phyloP scores from a whole-genome alignment of 2,329 filamentous ascomycete species.

The Fonsecaea pedrosoi region DNA sequence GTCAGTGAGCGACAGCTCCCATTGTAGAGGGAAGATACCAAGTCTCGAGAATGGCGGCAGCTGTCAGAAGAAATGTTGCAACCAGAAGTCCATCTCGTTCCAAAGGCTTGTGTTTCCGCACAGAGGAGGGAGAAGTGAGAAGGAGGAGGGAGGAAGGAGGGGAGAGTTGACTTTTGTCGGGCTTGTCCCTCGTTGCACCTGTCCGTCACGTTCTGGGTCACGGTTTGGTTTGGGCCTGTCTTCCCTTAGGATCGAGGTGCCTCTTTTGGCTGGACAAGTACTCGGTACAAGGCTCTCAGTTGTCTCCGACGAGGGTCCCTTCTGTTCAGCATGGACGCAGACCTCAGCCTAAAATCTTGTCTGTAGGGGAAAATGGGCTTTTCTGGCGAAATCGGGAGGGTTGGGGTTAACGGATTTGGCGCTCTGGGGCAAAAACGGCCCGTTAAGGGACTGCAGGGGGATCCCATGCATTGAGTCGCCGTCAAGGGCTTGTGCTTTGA shows the following conservation, averaged over 20 bases:
- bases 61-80: constrained; percentile 2
- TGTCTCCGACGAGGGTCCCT: not conserved
- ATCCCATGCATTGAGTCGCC: not conserved
- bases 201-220: constrained; percentile 6
- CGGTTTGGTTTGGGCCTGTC: not conserved
- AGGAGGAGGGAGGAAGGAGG: not conserved
- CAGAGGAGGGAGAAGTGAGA: not conserved
- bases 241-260: constrained; percentile 1
- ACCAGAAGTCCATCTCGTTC: constrained; percentile 6
- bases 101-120: constrained; percentile 3
- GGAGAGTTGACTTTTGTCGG: constrained; percentile 19
- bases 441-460: not conserved
- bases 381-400: not conserved
- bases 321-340: not conserved
- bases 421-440: constrained; percentile 1
- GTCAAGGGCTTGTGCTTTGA: not conserved
- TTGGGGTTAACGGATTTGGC: not conserved
- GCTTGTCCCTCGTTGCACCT: constrained; percentile 19
- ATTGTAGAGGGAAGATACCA: not conserved
- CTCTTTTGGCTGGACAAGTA: constrained; percentile 7
- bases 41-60: constrained; percentile 3
- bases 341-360: not conserved
- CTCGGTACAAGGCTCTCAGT: not conserved
- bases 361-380: not conserved
- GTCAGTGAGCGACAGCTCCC: not conserved